phyloP scores from a whole-genome alignment of 2,329 filamentous ascomycete genomes.

The Hymenoscyphus fructigenus region DNA sequence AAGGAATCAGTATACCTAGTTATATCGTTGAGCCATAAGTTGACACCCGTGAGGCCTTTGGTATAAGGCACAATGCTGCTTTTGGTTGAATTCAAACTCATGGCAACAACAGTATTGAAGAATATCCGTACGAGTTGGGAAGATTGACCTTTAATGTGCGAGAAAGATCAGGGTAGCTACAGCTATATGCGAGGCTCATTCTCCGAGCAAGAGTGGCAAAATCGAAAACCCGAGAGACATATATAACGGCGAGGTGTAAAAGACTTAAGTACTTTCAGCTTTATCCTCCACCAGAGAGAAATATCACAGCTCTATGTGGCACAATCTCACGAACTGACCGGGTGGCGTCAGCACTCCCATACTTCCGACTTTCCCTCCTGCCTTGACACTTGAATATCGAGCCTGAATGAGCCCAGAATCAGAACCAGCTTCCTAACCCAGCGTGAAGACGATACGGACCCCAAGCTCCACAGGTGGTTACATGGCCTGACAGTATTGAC shows the following conservation, averaged over 20 bases:
- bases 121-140: background rate
- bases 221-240: background rate
- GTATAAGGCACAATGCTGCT: conserved; percentile 18
- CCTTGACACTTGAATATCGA: no score
- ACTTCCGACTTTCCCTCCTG: background rate
- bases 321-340: background rate
- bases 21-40: conserved; percentile 18
- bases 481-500: background rate
- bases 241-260: background rate
- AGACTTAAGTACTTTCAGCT: background rate
- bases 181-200: background rate
- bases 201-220: background rate
- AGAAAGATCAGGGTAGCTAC: background rate
- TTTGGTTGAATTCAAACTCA: conserved; percentile 1
- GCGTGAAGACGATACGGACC: no score
- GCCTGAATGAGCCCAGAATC: no score
- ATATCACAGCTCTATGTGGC: background rate
- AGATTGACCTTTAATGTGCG: background rate
- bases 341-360: background rate
- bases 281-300: background rate
- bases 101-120: background rate
- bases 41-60: conserved; percentile 18
- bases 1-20: conserved; percentile 8
- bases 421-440: no score
- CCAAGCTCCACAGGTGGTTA: background rate